Evolutionary conservation across 139 green algal species (phyloP).

Genomic region (Coelastrella sp.): DNA sequence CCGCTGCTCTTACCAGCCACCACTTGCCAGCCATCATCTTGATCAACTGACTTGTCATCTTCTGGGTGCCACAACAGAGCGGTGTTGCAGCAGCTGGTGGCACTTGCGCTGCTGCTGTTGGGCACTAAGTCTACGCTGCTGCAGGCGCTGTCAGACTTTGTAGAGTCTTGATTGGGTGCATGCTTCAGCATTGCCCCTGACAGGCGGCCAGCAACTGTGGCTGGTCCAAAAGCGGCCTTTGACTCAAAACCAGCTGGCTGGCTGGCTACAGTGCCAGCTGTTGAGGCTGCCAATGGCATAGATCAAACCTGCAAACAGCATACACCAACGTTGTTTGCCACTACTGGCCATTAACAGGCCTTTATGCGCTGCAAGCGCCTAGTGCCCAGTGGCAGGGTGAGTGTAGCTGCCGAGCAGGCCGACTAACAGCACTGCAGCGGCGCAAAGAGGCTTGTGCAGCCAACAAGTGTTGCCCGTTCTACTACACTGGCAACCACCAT

Average conservation of each 20-base stretch:
- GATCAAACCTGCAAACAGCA: background rate
- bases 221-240: background rate
- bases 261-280: background rate
- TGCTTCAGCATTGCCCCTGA: background rate
- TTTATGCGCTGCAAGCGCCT: background rate
- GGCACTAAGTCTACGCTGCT: background rate
- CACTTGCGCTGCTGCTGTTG: conserved; percentile 10
- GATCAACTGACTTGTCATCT: conserved; percentile 9
- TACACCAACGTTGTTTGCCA: background rate
- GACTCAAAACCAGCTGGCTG: background rate
- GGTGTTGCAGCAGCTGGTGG: conserved; percentile 17
- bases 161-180: background rate
- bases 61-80: conserved; percentile 22
- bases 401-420: background rate
- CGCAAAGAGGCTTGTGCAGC: background rate
- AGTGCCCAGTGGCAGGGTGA: background rate
- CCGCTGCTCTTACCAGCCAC: conserved; percentile 1
- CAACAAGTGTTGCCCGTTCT: background rate
- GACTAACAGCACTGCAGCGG: background rate
- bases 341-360: background rate
- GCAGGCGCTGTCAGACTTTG: background rate
- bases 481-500: background rate
- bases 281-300: background rate
- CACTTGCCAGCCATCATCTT: conserved; percentile 39
- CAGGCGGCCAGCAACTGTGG: background rate